Percentiles rank a stretch among this genome's conserved stretches.
phyloP scores from a whole-genome alignment of 1,284 basidiomycete genomes.

The Rhodotorula sp. region DNA sequence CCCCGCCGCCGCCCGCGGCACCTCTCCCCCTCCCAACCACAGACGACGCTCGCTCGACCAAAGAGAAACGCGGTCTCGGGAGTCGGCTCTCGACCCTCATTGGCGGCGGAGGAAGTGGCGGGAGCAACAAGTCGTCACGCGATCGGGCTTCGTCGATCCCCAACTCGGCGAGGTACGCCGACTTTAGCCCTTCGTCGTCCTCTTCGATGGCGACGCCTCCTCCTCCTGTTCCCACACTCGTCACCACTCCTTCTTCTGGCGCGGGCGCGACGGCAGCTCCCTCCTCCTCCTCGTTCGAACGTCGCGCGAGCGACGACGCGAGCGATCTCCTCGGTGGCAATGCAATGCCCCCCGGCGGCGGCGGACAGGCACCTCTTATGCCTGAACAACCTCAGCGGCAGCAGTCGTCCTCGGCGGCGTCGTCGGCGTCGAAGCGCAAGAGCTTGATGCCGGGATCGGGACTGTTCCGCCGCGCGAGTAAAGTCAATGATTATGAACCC shows the following conservation, averaged over 20 bases:
- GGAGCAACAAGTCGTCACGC: conserved; percentile 11
- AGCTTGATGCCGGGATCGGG: conserved; percentile 29
- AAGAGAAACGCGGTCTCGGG: conserved; percentile 21
- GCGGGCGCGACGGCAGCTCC: conserved; percentile 4
- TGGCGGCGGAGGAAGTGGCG: conserved; percentile 6
- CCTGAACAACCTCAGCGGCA: neutral
- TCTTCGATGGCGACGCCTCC: neutral
- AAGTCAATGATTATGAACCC: neutral
- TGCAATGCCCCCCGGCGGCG: neutral
- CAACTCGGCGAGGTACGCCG: conserved; percentile 34
- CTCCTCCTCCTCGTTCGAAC: neutral
- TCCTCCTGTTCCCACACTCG: neutral
- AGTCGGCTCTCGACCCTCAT: conserved; percentile 25
- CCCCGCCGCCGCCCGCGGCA: conserved; percentile 12
- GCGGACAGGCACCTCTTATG: conserved; percentile 5
- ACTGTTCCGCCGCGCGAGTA: conserved; percentile 25
- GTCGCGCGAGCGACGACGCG: too few species aligned
- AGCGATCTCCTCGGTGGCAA: conserved; percentile 13
- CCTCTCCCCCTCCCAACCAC: conserved; percentile 26
- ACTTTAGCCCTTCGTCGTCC: conserved; percentile 5
- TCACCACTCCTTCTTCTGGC: neutral
- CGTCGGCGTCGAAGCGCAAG: conserved; percentile 8
- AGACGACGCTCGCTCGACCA: conserved; percentile 19
- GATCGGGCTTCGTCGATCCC: conserved; percentile 30
- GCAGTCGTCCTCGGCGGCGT: neutral